Evolutionary conservation across 805 yeast species (phyloP), one percentile per base, ranked within the genome.

Genomic region (Ascoidea rubescens): DNA sequence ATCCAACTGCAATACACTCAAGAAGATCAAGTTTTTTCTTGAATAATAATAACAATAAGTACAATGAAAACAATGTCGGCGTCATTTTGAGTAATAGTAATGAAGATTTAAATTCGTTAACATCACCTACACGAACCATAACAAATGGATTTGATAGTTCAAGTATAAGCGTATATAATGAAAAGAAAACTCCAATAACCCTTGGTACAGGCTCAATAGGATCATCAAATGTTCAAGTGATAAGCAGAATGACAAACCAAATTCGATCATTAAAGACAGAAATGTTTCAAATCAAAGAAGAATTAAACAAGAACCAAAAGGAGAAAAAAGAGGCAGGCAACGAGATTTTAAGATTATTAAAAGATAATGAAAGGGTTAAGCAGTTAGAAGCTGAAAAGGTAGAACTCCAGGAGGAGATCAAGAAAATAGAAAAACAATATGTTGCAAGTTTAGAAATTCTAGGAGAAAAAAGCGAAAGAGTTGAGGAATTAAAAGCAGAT

Each of bases 381-480:
- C 55, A 52, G 4, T 58, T 69, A 16, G 59, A 72, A 61, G 54
- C 53, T 45, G 71, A 70, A 52, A 60, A 68, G 46, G 63, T 58
- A 1, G 59, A 59, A 5, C 60, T 75, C 31, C 59, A 64, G 17
- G 50, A 53, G 6, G 57, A 61, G 32, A 61, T 78, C 0, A 63
- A 62, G 0, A 71, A 67, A 30, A 54, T 79, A 48, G 72, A 70
- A 16, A 60, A 64, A 21, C 67, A 68, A 51, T 60, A 65, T 5
- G 55, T 58, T 17, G 14, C 42, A 45, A 57, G 52, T 56, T 28
- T 52, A 12, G 85, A 80, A 58, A 62, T 86, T 53, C 71, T 91
- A 14, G 96, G 96, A 5, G 96, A 90, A 62, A 89, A 89, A 63
- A 75, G 87, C 5, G 99, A 95, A 63, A 74, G 72, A 56, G 91